Evolutionary conservation across 768 basidiomycete genomes (phyloP).

Genomic region (Phanerochaete sordida): DNA sequence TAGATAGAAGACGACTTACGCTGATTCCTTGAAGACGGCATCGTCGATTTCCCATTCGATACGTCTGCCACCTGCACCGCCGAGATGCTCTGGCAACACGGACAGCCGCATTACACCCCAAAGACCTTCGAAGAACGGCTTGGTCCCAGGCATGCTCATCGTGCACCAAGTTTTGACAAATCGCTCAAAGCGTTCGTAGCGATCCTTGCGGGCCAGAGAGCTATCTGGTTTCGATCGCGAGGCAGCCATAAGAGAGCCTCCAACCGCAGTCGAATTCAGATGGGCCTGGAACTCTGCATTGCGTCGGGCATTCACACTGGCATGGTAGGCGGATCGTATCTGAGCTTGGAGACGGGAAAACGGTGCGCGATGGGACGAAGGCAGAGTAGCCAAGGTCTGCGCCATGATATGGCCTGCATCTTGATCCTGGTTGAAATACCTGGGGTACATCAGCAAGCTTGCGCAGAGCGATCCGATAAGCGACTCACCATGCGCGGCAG

Average conservation of each 20-base stretch:
- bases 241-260: conserved; percentile 75
- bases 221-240: conserved; percentile 65
- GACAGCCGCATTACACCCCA: conserved; percentile 84
- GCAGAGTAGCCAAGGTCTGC: conserved; percentile 73
- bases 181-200: conserved; percentile 68
- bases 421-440: conserved; percentile 85
- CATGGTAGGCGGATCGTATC: conserved; percentile 82
- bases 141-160: conserved; percentile 83
- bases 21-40: conserved; percentile 90
- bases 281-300: conserved; percentile 86
- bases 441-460: conserved; percentile 24
- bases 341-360: conserved; percentile 86
- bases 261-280: conserved; percentile 71
- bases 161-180: conserved; percentile 85
- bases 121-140: conserved; percentile 75
- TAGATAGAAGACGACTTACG: conserved; percentile 50
- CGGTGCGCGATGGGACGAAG: conserved; percentile 80
- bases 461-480: neutral
- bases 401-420: conserved; percentile 77
- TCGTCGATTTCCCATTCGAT: conserved; percentile 94
- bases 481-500: conserved; percentile 71
- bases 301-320: conserved; percentile 69
- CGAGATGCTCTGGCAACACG: conserved; percentile 72
- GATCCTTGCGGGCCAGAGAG: conserved; percentile 68
- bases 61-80: conserved; percentile 69